These are phyloP conservation scores for Mycena floridula DNA, from an alignment of 768 basidiomycete genomes.

Conservation along the genomic window DNA sequence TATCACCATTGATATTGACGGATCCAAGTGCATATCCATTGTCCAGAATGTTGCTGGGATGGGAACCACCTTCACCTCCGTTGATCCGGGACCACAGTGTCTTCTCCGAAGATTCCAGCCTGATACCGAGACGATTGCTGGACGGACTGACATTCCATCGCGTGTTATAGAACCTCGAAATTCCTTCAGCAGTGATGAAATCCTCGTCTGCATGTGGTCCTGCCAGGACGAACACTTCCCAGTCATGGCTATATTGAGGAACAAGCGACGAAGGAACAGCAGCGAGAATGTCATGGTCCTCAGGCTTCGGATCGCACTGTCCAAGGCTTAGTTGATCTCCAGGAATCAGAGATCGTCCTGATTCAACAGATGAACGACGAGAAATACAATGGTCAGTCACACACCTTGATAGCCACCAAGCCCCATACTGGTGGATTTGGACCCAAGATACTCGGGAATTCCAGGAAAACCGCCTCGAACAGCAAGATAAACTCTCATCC, in stretches of 20 bases:
- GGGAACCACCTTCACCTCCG: constrained; percentile 64
- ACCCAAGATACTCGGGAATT: constrained; percentile 50
- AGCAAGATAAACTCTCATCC: constrained; percentile 51
- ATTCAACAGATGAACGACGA: constrained; percentile 5
- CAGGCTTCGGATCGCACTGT: constrained; percentile 16
- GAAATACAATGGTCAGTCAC: neutral
- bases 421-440: constrained; percentile 61
- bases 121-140: constrained; percentile 60
- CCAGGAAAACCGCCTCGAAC: constrained; percentile 56
- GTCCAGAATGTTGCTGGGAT: constrained; percentile 63
- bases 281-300: constrained; percentile 8
- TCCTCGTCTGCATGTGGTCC: constrained; percentile 60
- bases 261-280: constrained; percentile 19
- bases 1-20: constrained; percentile 64
- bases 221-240: constrained; percentile 47
- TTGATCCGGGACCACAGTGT: constrained; percentile 49
- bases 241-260: constrained; percentile 41
- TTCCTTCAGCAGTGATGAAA: constrained; percentile 45
- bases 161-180: constrained; percentile 43
- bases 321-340: constrained; percentile 47
- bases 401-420: constrained; percentile 52
- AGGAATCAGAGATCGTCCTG: constrained; percentile 39
- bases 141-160: constrained; percentile 48
- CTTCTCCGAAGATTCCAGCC: constrained; percentile 37
- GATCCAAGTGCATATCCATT: constrained; percentile 51